Evolutionary conservation across 2,329 filamentous ascomycete species (phyloP).

Genomic region (Apiospora sp.): DNA sequence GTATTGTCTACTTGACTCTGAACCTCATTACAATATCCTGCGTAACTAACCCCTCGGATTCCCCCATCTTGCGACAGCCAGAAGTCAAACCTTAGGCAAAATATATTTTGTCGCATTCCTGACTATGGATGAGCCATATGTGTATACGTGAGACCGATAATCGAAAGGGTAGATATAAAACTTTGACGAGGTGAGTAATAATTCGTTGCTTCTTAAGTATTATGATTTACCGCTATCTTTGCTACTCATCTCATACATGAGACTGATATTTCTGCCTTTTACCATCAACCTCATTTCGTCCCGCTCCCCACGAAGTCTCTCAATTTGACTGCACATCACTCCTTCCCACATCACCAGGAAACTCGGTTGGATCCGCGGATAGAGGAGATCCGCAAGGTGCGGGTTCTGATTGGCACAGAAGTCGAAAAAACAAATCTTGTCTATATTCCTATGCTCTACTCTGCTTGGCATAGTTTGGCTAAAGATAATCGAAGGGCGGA

Average conservation of each 20-base stretch:
- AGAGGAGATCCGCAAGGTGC: background rate
- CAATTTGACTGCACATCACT: background rate
- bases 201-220: background rate
- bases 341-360: background rate
- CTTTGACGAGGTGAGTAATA: background rate
- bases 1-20: background rate
- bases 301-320: background rate
- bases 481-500: background rate
- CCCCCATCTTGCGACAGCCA: background rate
- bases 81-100: background rate
- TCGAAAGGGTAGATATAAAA: background rate
- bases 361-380: background rate
- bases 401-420: background rate
- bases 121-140: background rate
- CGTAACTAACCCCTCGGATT: background rate
- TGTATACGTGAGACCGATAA: background rate
- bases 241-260: slow-evolving; percentile 18
- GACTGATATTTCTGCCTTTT: background rate
- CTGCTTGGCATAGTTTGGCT: background rate
- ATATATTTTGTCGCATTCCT: background rate
- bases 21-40: background rate
- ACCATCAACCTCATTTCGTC: background rate
- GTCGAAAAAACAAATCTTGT: background rate
- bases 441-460: background rate
- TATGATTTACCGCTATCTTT: background rate